Evolutionary conservation across 148 eudicot species (phyloP).

Genomic region (Rhododendron simsii): DNA sequence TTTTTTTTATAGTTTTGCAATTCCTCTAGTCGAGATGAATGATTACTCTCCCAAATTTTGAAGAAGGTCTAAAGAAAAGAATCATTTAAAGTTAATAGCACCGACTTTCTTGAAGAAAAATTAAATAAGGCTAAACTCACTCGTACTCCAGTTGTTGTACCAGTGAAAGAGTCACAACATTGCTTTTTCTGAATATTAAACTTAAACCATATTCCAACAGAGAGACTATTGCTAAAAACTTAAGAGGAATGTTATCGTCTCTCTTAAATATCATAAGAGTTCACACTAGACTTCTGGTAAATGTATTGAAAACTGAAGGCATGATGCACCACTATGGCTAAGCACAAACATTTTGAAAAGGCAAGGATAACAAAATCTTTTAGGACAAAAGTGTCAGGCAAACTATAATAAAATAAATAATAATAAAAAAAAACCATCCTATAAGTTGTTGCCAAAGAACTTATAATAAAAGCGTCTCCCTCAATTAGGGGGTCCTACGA

Average conservation of each 20-base stretch:
- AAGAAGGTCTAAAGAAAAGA: too few species aligned
- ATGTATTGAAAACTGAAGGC: not conserved
- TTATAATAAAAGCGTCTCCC: not conserved
- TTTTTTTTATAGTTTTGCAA: too few species aligned
- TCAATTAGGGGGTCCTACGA: not conserved
- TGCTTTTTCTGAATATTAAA: too few species aligned
- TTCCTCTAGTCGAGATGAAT: too few species aligned
- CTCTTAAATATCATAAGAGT: not conserved
- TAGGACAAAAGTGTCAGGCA: not conserved
- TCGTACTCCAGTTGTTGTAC: too few species aligned
- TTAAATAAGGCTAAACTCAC: too few species aligned
- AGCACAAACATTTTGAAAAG: not conserved
- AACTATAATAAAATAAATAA: too few species aligned
- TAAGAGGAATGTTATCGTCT: too few species aligned
- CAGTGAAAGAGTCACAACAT: too few species aligned
- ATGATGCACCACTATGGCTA: not conserved
- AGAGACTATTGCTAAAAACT: not conserved
- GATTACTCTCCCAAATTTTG: too few species aligned
- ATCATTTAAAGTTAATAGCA: too few species aligned
- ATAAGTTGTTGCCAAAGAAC: not conserved
- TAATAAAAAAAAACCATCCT: not conserved
- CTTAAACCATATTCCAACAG: not conserved
- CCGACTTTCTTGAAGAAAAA: too few species aligned
- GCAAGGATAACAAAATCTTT: not conserved
- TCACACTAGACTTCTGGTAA: not conserved